Base-by-base conservation (phyloP, 495 filamentous ascomycete genomes). In the Schizothecium vesticola region DNA sequence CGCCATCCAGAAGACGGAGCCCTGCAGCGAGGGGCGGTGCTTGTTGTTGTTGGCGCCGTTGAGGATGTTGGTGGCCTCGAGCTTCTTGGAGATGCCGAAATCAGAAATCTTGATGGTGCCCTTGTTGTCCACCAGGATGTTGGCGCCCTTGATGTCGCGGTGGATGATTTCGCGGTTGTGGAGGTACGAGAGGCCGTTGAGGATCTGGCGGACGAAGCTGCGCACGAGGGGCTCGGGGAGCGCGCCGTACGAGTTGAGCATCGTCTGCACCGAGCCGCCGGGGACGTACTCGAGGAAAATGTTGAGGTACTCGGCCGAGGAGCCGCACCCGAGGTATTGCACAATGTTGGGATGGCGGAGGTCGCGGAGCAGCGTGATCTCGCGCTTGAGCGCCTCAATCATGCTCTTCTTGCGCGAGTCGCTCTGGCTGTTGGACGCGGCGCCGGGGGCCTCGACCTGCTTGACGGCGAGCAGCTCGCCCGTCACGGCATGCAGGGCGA, bases 211-310 rank as follows among this genome's bases (percentile, higher is more conserved):
- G 70, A 97, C 94, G 71, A 99, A 98, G 78, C 92, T 97, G 74
- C 94, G 91, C 69, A 99, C 92, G 60, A 99, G 85, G 2, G 93
- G 92, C 72, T 99, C 95, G 57, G 91, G 89, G 61, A 97, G 88
- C 19, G 93, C 92, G 67, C 96, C 96, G 81, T 99, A 99, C 71
- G 93, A 95, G 77, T 97, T 95, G 68, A 99, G 89, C 92, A 99
- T 97, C 7, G 92, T 94, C 55, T 96, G 94, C 36, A 99, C 96
- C 16, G 94, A 97, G 29, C 95, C 95, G 77, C 95, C 95, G 33
- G 95, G 92, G 9, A 99, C 95, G 80, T 99, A 99, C 79, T 99
- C 95, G 73, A 99, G 87, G 88, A 99, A 99, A 89, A 99, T 99
- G 82, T 99, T 99, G 71, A 99, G 87, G 73, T 96, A 90, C 64